A percentile compares a stretch with the other conserved stretches of the same genome.
Conservation (phyloP, 1,139 yeast genomes). For the Oligophagozyma castellii region DNA sequence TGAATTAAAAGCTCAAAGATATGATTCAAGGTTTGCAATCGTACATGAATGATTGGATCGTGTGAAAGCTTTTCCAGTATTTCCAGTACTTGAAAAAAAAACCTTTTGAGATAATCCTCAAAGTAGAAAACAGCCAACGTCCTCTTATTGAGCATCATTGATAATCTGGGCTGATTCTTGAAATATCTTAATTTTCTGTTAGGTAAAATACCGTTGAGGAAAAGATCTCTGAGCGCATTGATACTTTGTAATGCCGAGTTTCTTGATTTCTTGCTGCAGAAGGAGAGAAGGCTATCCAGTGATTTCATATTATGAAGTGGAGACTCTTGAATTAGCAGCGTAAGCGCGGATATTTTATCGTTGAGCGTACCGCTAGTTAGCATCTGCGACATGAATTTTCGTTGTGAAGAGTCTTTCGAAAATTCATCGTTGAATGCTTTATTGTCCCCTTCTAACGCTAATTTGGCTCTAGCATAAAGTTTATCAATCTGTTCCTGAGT, state of each 20-base stretch:
- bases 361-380: constrained; percentile 85
- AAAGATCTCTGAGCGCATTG: constrained; percentile 79
- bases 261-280: constrained; percentile 84
- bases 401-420: constrained; percentile 69
- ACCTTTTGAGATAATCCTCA: constrained; percentile 75
- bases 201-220: constrained; percentile 64
- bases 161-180: constrained; percentile 56
- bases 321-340: constrained; percentile 85
- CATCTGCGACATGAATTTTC: constrained; percentile 79
- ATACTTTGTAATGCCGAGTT: constrained; percentile 88
- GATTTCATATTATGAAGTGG: constrained; percentile 85
- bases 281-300: constrained; percentile 58
- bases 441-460: constrained; percentile 57
- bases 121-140: constrained; percentile 67
- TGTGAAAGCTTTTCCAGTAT: constrained; percentile 45
- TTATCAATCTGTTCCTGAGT: constrained; percentile 38
- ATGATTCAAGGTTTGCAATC: constrained; percentile 63
- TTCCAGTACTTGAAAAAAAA: constrained; percentile 69
- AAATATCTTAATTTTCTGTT: constrained; percentile 72
- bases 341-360: constrained; percentile 91
- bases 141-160: constrained; percentile 33
- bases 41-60: constrained; percentile 85
- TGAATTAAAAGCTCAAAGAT: constrained; percentile 67
- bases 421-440: constrained; percentile 61
- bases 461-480: constrained; percentile 53